Percentiles rank a stretch among this genome's conserved stretches.
phyloP scores from a whole-genome alignment of 2,329 filamentous ascomycete species.

The Epichloe elymi region DNA sequence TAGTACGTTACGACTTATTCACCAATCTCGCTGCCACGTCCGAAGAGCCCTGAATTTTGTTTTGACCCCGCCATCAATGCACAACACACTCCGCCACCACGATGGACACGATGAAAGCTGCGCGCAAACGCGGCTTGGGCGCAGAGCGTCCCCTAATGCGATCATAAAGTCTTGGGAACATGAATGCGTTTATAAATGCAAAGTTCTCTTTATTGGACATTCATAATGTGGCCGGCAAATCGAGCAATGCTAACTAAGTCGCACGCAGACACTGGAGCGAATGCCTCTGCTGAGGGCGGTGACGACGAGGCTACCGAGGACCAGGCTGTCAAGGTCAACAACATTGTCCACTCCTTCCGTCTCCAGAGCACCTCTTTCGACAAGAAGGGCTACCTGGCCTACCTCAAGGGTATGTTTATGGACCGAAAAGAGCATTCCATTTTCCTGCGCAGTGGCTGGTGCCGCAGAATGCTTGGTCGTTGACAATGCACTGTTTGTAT shows the following conservation, averaged over 20 bases:
- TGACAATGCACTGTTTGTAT: not conserved
- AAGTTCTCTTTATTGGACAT: not conserved
- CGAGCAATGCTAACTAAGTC: not conserved
- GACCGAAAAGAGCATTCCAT: not conserved
- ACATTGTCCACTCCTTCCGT: slow-evolving; percentile 87
- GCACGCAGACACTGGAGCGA: slow-evolving; percentile 69
- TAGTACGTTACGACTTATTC: slow-evolving; percentile 37
- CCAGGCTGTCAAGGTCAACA: slow-evolving; percentile 62
- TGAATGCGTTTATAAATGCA: too few relatives aligned
- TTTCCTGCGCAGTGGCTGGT: too few relatives aligned
- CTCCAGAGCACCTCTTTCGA: slow-evolving; percentile 65
- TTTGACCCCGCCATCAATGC: not conserved
- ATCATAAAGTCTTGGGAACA: not conserved
- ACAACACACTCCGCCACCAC: not conserved
- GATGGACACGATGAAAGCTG: not conserved
- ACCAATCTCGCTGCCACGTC: not conserved
- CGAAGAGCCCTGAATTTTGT: not conserved
- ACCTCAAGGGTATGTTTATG: slow-evolving; percentile 64
- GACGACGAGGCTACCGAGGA: slow-evolving; percentile 72
- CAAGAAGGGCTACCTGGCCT: slow-evolving; percentile 73
- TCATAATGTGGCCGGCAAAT: not conserved
- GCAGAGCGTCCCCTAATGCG: too few relatives aligned
- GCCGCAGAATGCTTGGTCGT: not conserved
- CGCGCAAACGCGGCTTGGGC: not conserved
- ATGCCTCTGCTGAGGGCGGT: slow-evolving; percentile 88